phyloP scores from a whole-genome alignment of 768 basidiomycete species.

The Boletus sensibilis region DNA sequence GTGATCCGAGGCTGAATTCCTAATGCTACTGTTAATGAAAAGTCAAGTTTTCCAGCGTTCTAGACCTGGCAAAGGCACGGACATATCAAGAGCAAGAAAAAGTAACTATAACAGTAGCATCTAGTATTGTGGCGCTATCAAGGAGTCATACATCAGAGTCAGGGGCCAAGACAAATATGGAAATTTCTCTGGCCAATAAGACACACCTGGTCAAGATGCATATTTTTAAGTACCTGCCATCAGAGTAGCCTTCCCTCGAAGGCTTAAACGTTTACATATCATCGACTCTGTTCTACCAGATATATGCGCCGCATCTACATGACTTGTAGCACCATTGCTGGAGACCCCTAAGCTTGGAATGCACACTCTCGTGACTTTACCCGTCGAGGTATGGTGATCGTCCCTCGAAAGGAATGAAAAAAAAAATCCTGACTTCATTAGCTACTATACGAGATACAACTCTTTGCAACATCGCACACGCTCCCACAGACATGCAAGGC shows the following conservation, averaged over 20 bases:
- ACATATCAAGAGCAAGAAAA: too few species aligned
- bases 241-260: not conserved
- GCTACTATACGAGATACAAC: conserved; percentile 80
- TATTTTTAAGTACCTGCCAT: not conserved
- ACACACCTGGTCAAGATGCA: not conserved
- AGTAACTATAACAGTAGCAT: too few species aligned
- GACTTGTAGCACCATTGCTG: not conserved
- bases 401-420: not conserved
- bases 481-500: conserved; percentile 60
- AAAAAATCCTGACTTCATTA: conserved; percentile 31
- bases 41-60: too few species aligned
- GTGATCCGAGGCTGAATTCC: not conserved
- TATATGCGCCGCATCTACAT: not conserved
- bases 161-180: conserved; percentile 8
- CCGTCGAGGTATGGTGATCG: conserved; percentile 34
- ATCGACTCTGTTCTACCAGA: not conserved
- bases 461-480: conserved; percentile 59
- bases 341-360: conserved; percentile 4
- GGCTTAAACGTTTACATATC: not conserved
- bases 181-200: not conserved
- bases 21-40: too few species aligned
- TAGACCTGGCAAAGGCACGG: too few species aligned
- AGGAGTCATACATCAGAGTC: not conserved
- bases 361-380: conserved; percentile 29
- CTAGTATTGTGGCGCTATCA: too few species aligned